Base-by-base conservation (phyloP, 768 basidiomycete genomes). In the Suillus americanus region DNA sequence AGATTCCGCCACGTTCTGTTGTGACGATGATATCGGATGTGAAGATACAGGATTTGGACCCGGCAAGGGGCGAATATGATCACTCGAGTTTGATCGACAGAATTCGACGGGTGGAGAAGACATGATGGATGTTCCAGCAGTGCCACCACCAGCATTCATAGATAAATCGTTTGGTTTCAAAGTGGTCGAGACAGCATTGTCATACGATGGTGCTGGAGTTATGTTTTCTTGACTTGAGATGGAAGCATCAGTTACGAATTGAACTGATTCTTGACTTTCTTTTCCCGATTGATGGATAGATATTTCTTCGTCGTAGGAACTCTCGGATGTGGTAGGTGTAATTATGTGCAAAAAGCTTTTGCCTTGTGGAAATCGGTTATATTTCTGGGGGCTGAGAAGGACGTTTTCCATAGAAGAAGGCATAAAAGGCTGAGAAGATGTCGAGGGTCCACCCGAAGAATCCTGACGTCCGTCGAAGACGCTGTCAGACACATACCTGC, bases 311-410 rank as follows among this genome's bases (percentile, higher is more conserved):
- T 62, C 10, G 28, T 61, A 63, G 56, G 64, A 66, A 54, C 62
- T 53, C 30, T 64, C 64, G 1, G 75, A 72, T 28, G 69, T 7
- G 6, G 72, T 68, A 2, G 76, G 71, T 14, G 73, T 76, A n/a
- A 70, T 67, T 61, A 75, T 56, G 55, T 72, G 71, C 18, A 76
- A 56, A 75, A 75, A 75, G 57, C 75, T 76, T 61, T 75, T 72
- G 54, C 73, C 73, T 60, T 70, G 73, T 1, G 67, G 63, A 14
- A 20, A 28, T 30, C 18, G 28, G 13, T 8, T 10, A 41, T 59
- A 10, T 20, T 28, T 37, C 48, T 62, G 71, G 14, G 61, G 13
- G 50, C 71, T 54, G 13, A 59, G 59, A 53, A 61, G 71, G 62
- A 55, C 62, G 8, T 67, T 66, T 51, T 66, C 69, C 0, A 63